Evolutionary conservation across 202 grass and related monocot species (phyloP).

Genomic region (Carex sylvatica): DNA sequence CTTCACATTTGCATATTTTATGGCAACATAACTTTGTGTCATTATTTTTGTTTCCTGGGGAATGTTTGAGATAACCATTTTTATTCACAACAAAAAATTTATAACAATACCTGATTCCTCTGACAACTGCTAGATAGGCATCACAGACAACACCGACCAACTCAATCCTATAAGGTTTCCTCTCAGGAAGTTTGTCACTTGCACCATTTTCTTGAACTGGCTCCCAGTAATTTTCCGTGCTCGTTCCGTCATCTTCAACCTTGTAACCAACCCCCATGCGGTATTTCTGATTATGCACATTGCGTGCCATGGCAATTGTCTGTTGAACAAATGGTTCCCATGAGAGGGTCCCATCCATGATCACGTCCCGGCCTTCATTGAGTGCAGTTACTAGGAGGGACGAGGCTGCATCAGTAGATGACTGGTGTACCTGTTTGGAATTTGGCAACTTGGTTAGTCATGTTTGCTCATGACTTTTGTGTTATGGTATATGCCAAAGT

Average conservation of each 20-base stretch:
- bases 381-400: conserved; percentile 74
- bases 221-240: conserved; percentile 72
- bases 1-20: not conserved
- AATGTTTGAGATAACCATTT: not conserved
- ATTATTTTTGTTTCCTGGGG: not conserved
- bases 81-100: not conserved
- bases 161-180: conserved; percentile 67
- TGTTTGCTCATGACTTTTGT: not conserved
- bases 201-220: conserved; percentile 24
- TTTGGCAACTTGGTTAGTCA: not conserved
- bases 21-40: not conserved
- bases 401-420: conserved; percentile 65
- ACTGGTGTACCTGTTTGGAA: conserved; percentile 60
- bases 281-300: conserved; percentile 57
- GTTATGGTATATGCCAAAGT: not conserved
- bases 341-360: conserved; percentile 73
- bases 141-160: conserved; percentile 71
- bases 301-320: conserved; percentile 62
- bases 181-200: not conserved
- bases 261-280: conserved; percentile 79
- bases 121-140: conserved; percentile 59
- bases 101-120: conserved; percentile 54
- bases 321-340: conserved; percentile 73
- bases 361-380: conserved; percentile 73
- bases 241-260: conserved; percentile 38